Percentiles rank a stretch among this genome's conserved stretches.
Evolutionary conservation across 805 yeast genomes (phyloP).

Genomic region (Myxozyma sirexii): DNA sequence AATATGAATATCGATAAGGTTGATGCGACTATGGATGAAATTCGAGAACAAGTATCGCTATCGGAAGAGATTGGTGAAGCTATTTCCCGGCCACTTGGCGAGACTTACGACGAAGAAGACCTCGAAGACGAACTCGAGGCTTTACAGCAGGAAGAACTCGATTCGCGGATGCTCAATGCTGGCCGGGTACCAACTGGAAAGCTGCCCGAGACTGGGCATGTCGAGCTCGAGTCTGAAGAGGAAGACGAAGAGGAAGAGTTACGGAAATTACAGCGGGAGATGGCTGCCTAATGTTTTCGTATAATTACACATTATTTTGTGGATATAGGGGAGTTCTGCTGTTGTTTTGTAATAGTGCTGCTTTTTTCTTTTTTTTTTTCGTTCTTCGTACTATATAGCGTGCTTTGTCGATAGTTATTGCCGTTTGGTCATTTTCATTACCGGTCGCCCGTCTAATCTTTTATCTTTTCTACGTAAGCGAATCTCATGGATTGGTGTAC

Average conservation of each 20-base stretch:
- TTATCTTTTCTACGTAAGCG: neutral
- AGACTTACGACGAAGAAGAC: slow-evolving; percentile 62
- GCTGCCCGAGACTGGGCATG: slow-evolving; percentile 41
- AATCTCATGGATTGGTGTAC: slow-evolving; percentile 9
- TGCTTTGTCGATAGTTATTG: slow-evolving; percentile 2
- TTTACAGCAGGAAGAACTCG: slow-evolving; percentile 78
- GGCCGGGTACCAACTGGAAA: slow-evolving; percentile 34
- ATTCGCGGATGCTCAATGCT: slow-evolving; percentile 52
- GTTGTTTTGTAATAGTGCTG: neutral
- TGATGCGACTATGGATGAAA: slow-evolving; percentile 96
- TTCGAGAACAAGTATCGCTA: slow-evolving; percentile 92
- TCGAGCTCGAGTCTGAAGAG: slow-evolving; percentile 37
- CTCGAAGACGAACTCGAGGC: slow-evolving; percentile 95
- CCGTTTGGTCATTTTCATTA: slow-evolving; percentile 7
- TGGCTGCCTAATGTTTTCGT: slow-evolving; percentile 43
- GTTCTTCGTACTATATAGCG: neutral
- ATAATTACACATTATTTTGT: neutral
- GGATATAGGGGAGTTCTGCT: slow-evolving; percentile 11
- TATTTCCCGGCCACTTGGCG: slow-evolving; percentile 88
- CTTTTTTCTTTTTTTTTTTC: neutral
- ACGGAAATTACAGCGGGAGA: slow-evolving; percentile 49
- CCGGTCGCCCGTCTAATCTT: slow-evolving; percentile 5
- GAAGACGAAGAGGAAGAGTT: slow-evolving; percentile 50
- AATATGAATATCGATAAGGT: slow-evolving; percentile 95
- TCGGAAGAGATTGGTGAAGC: slow-evolving; percentile 97